Conservation (phyloP, 768 basidiomycete species). For the Lactarius trivialis region DNA sequence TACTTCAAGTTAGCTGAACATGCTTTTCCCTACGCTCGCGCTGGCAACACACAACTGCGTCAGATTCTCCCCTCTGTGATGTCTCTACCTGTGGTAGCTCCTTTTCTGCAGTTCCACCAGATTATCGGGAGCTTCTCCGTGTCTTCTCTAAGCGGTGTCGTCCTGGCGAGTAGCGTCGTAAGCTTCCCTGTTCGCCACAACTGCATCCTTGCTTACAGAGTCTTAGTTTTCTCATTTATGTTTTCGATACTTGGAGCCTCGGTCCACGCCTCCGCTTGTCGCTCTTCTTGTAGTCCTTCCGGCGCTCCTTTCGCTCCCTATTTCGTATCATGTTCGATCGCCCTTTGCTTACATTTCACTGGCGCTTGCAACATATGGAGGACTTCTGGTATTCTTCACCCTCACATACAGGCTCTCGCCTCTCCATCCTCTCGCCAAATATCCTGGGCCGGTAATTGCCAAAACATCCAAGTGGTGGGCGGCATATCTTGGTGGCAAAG, state of each 20-base stretch:
- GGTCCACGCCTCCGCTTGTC: background rate
- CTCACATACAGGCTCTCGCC: constrained; percentile 34
- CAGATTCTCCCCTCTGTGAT: background rate
- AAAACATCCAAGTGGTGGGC: constrained; percentile 30
- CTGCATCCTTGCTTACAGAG: background rate
- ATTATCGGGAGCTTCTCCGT: background rate
- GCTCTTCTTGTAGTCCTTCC: background rate
- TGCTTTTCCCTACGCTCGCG: too few relatives aligned
- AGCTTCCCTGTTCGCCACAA: background rate
- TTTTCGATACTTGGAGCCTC: background rate
- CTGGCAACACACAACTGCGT: background rate
- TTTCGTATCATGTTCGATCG: background rate
- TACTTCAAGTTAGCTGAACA: too few relatives aligned
- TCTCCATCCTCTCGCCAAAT: constrained; percentile 34
- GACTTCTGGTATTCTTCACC: constrained; percentile 15
- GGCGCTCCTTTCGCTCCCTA: background rate
- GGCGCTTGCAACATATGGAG: background rate
- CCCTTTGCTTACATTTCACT: background rate
- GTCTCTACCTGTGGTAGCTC: background rate
- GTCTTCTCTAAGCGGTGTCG: background rate
- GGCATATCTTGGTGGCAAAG: constrained; percentile 23
- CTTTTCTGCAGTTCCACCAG: background rate
- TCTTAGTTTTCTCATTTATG: background rate
- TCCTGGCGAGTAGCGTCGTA: background rate
- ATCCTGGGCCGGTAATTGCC: constrained; percentile 31